Conservation (phyloP, 192 early-diverging fungal genomes). For the Linnemannia zychae region DNA sequence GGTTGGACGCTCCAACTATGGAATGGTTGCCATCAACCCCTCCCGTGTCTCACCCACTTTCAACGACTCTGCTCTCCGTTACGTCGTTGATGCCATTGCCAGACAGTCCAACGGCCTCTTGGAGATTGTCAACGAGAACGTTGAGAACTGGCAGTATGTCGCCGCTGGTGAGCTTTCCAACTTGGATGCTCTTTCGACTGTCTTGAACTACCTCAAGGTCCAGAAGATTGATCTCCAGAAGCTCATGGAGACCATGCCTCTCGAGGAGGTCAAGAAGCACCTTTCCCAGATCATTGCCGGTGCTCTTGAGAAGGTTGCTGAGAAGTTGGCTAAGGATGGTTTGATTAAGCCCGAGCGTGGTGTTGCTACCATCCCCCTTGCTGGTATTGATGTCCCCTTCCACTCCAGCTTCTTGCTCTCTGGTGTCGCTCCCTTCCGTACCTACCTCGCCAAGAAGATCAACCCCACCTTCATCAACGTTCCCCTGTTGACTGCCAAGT, state of each 20-base stretch:
- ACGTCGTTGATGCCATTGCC: conserved; percentile 87
- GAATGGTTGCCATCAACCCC: conserved; percentile 96
- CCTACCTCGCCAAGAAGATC: conserved; percentile 87
- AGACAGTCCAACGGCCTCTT: conserved; percentile 81
- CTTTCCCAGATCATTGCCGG: conserved; percentile 83
- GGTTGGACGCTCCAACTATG: conserved; percentile 87
- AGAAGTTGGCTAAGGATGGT: conserved; percentile 69
- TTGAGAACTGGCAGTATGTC: conserved; percentile 97
- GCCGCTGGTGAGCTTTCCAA: conserved; percentile 88
- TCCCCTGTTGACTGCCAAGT: conserved; percentile 82
- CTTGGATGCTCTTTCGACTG: conserved; percentile 84
- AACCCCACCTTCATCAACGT: conserved; percentile 88
- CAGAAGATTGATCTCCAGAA: conserved; percentile 90
- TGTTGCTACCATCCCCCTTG: conserved; percentile 90
- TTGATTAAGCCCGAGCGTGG: conserved; percentile 86
- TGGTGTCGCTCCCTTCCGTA: conserved; percentile 94
- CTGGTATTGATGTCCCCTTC: conserved; percentile 97
- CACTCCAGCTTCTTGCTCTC: conserved; percentile 94
- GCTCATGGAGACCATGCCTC: conserved; percentile 85
- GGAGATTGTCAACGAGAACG: conserved; percentile 98
- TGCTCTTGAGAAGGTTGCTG: conserved; percentile 74
- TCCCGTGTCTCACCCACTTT: conserved; percentile 88
- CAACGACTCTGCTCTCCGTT: conserved; percentile 86
- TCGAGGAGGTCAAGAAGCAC: conserved; percentile 87
- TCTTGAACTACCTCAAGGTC: conserved; percentile 90